Base-by-base conservation (phyloP, 306 rosid species). In the Parietaria judaica region DNA sequence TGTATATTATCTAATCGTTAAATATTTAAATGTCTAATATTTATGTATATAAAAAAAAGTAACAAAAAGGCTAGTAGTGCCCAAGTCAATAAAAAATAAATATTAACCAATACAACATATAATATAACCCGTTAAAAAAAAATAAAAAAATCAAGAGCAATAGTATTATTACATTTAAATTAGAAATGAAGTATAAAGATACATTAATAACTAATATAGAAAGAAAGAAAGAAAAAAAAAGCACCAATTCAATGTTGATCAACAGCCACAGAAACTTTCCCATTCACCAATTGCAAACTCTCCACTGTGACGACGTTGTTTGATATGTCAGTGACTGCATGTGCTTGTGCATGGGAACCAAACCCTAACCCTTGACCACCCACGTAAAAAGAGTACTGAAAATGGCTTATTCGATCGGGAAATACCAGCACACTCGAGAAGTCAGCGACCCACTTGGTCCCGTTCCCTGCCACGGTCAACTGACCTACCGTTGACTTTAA, bases 401-500 rank as follows among this genome's bases (percentile, higher is more conserved):
- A 72, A 72, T 79, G 58, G 14, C 38, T 77, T 39, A 86, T 81
- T 65, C 79, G 47, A 14, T 78, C 64, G 16, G 90, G 82, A 69
- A 86, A 83, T 3, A 81, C 60, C 85, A 86, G 72, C 45, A 68
- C 6, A 0, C 74, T 48, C 31, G 79, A 72, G 66, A 86, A 86
- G 70, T 83, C 84, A 72, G 85, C 87, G 57, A 53, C 75, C 95
- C 90, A 86, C 34, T 66, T 76, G 0, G 80, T 80, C 16, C 87
- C 85, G 35, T 79, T 80, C 45, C 83, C 73, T 1, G 47, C 71
- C 59, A 75, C 76, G 10, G 51, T 68, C 41, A 70, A 45, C 67
- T 71, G 83, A 51, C 82, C 95, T 15, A 75, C 81, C 2, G 89
- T 86, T 17, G 95, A 83, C 74, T 73, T 83, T 73, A 79, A 61